Conservation (phyloP, 768 basidiomycete genomes). For the Macrolepiota dolichaula region DNA sequence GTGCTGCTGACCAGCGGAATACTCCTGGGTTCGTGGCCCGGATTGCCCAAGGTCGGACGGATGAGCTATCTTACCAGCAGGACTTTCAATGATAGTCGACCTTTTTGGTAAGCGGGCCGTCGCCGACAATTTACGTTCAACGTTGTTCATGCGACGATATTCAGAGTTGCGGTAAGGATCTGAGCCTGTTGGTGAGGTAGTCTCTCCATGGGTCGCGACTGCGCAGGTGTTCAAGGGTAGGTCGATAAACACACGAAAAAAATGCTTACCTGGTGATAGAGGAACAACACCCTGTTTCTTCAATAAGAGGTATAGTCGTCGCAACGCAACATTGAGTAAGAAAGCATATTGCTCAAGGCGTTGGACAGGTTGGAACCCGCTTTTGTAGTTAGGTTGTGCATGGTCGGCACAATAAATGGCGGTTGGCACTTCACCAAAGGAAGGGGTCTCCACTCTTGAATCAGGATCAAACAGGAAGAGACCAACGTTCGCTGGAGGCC, state of each 20-base stretch:
- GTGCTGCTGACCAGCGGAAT: background rate
- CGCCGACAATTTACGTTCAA: conserved; percentile 93
- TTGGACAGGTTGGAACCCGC: conserved; percentile 89
- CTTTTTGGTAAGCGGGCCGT: conserved; percentile 90
- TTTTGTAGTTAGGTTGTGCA: conserved; percentile 58
- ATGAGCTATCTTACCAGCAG: conserved; percentile 82
- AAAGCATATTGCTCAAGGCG: conserved; percentile 97
- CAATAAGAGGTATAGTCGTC: conserved; percentile 82
- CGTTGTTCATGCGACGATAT: conserved; percentile 85
- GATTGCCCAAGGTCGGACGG: conserved; percentile 46
- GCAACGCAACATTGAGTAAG: conserved; percentile 90
- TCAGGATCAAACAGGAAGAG: conserved; percentile 77
- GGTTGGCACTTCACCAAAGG: conserved; percentile 72
- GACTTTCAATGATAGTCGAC: conserved; percentile 94
- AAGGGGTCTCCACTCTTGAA: conserved; percentile 60
- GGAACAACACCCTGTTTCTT: conserved; percentile 90
- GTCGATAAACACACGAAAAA: conserved; percentile 8
- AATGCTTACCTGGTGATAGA: conserved; percentile 62
- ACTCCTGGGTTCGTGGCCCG: conserved; percentile 7
- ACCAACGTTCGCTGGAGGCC: conserved; percentile 79
- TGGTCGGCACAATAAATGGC: conserved; percentile 79
- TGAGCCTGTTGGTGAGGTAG: conserved; percentile 41
- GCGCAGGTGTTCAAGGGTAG: conserved; percentile 13
- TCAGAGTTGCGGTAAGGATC: conserved; percentile 87
- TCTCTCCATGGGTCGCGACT: conserved; percentile 23